A percentile compares a stretch with the other conserved stretches of the same genome.
phyloP scores from a whole-genome alignment of 441 rosid genomes.

The Aleurites moluccanus region DNA sequence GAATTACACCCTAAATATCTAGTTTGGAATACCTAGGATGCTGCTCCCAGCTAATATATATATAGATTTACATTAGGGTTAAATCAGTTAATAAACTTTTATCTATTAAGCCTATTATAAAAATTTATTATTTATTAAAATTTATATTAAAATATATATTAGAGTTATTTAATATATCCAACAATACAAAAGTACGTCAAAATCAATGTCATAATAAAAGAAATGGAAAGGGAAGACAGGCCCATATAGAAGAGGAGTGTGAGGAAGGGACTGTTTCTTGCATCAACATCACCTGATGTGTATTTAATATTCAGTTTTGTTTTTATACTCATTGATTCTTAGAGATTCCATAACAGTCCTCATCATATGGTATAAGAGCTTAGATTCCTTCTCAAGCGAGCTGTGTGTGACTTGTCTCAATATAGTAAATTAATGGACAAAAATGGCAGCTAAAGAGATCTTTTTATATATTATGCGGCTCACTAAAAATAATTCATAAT shows the following conservation, averaged over 20 bases:
- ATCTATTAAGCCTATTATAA: no score
- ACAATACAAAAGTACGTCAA: background rate
- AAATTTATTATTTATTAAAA: no score
- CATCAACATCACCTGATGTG: background rate
- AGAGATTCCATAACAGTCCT: constrained; percentile 18
- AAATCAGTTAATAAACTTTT: no score
- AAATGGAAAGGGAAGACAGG: background rate
- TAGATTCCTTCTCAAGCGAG: background rate
- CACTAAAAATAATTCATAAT: no score
- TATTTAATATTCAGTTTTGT: constrained; percentile 14
- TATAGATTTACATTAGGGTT: no score
- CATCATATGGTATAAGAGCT: background rate
- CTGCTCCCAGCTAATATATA: no score
- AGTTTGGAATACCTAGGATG: no score
- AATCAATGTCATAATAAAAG: background rate
- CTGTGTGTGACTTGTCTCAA: background rate
- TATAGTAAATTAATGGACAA: background rate
- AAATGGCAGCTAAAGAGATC: background rate
- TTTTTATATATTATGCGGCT: no score
- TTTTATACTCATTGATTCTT: background rate
- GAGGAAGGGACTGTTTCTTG: background rate
- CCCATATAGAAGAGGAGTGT: background rate
- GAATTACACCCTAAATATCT: no score
- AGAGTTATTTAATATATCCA: no score
- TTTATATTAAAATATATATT: no score